Percentiles rank a stretch among this genome's conserved stretches.
phyloP scores from a whole-genome alignment of 192 early-diverging fungal species.

The Podila epicladia region DNA sequence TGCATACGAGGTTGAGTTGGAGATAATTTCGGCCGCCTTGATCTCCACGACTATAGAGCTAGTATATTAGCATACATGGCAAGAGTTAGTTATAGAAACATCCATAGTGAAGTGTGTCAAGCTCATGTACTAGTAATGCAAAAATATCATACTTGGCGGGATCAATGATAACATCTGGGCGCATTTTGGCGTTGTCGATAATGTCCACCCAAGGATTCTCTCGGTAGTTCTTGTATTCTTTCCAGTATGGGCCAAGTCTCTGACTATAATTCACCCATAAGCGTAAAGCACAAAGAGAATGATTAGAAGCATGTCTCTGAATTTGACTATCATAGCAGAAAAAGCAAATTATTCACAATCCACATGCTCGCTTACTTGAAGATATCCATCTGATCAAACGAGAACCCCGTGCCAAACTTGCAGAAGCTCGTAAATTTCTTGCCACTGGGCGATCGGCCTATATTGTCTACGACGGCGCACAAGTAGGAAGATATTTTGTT shows the following conservation, averaged over 20 bases:
- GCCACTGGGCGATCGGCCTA: conserved; percentile 10
- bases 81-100: background rate
- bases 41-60: conserved; percentile 72
- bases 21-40: conserved; percentile 71
- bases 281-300: background rate
- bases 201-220: conserved; percentile 46
- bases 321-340: background rate
- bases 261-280: background rate
- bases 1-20: conserved; percentile 60
- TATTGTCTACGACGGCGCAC: conserved; percentile 38
- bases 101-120: no score
- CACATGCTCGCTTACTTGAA: conserved; percentile 69
- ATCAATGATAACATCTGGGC: conserved; percentile 75
- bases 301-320: background rate
- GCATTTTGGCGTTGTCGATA: conserved; percentile 64
- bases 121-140: background rate
- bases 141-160: conserved; percentile 59
- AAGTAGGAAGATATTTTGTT: conserved; percentile 53
- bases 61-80: background rate
- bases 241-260: conserved; percentile 38
- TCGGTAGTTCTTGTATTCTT: conserved; percentile 43
- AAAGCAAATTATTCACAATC: background rate
- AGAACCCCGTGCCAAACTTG: conserved; percentile 78
- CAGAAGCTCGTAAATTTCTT: conserved; percentile 66
- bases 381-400: conserved; percentile 64